A percentile compares a stretch with the other conserved stretches of the same genome.
Evolutionary conservation across 106 monocot genomes (phyloP).

Genomic region (Allium sativum): DNA sequence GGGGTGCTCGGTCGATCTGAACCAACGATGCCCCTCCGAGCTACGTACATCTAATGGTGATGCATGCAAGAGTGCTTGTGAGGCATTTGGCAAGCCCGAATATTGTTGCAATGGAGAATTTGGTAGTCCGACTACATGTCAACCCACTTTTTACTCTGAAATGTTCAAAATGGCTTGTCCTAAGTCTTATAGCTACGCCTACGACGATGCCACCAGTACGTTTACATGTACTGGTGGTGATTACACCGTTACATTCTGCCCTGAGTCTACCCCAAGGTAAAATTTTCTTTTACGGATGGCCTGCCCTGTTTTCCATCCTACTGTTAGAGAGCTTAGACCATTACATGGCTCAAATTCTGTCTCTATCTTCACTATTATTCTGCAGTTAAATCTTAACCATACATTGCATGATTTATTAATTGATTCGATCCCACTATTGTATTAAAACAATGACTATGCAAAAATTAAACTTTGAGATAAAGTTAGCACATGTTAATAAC

Average conservation of each 20-base stretch:
- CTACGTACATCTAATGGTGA: background rate
- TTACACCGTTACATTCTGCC: constrained; percentile 12
- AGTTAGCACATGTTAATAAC: background rate
- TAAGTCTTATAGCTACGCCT: constrained; percentile 11
- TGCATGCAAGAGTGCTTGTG: constrained; percentile 30
- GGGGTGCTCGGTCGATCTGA: constrained; percentile 28
- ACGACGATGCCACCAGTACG: constrained; percentile 13
- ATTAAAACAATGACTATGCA: background rate
- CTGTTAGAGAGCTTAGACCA: background rate
- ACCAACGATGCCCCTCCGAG: constrained; percentile 32
- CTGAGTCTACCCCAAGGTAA: constrained; percentile 2
- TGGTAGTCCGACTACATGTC: constrained; percentile 9
- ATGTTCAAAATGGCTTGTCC: constrained; percentile 15
- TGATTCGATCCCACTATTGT: too few relatives aligned
- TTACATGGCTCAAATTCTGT: background rate
- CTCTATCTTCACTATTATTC: too few relatives aligned
- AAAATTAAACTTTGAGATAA: background rate
- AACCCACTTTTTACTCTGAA: constrained; percentile 5
- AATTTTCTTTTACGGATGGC: background rate
- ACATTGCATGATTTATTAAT: too few relatives aligned
- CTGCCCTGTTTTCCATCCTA: background rate
- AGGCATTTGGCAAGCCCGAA: constrained; percentile 21
- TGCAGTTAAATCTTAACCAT: too few relatives aligned
- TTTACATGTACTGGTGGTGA: constrained; percentile 9
- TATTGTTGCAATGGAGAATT: constrained; percentile 23